Evolutionary conservation across 352 stramenopile genomes (phyloP).

Genomic region (Sclerospora graminicola): DNA sequence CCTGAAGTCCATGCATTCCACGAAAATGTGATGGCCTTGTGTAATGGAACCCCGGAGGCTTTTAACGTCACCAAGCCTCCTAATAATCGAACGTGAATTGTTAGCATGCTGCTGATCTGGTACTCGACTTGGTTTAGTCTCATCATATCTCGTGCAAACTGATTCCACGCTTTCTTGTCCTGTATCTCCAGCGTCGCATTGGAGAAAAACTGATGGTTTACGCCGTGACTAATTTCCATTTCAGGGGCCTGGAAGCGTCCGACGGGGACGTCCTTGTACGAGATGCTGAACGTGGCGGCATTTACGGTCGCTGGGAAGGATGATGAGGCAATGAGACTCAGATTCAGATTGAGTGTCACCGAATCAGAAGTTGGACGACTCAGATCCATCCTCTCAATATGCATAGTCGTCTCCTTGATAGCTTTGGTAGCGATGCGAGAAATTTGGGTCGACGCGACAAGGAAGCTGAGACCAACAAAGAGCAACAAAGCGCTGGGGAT

Average conservation of each 20-base stretch:
- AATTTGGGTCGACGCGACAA: slow-evolving; percentile 42
- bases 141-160: slow-evolving; percentile 65
- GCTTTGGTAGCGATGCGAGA: slow-evolving; percentile 38
- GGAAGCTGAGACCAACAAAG: slow-evolving; percentile 24
- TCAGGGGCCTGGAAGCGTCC: slow-evolving; percentile 33
- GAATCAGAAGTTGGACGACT: slow-evolving; percentile 20
- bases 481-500: slow-evolving; percentile 13
- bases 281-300: slow-evolving; percentile 37
- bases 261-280: slow-evolving; percentile 27
- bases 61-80: slow-evolving; percentile 40
- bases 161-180: slow-evolving; percentile 47
- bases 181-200: slow-evolving; percentile 44
- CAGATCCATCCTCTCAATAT: slow-evolving; percentile 48
- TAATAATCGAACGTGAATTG: slow-evolving; percentile 41
- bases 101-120: slow-evolving; percentile 36
- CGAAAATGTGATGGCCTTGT: slow-evolving; percentile 47
- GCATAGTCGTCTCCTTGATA: slow-evolving; percentile 51
- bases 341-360: slow-evolving; percentile 38
- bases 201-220: slow-evolving; percentile 34
- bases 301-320: slow-evolving; percentile 38
- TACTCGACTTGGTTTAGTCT: slow-evolving; percentile 28
- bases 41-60: slow-evolving; percentile 30
- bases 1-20: slow-evolving; percentile 51
- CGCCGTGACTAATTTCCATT: slow-evolving; percentile 44
- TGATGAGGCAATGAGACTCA: slow-evolving; percentile 42